These are phyloP conservation scores for Pezizomycotina sp. DNA, from an alignment of 2,329 filamentous ascomycete species.

Conservation along the genomic window DNA sequence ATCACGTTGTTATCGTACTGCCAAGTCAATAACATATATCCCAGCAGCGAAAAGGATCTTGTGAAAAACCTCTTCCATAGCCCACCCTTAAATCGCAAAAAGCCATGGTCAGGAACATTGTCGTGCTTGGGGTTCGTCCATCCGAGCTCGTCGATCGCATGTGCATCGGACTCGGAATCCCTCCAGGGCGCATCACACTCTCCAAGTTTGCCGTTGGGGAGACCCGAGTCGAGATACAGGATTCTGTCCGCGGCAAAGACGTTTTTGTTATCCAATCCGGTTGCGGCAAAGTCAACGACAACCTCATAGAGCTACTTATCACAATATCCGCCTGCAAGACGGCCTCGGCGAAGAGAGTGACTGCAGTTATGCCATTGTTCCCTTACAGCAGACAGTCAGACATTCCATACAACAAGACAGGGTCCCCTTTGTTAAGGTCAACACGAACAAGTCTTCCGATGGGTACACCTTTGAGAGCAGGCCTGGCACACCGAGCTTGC, in stretches of 20 bases:
- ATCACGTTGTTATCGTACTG: no score
- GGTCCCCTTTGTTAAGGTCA: conserved; percentile 66
- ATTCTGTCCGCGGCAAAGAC: conserved; percentile 94
- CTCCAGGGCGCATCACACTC: conserved; percentile 67
- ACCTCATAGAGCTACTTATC: conserved; percentile 91
- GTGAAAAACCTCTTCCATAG: no score
- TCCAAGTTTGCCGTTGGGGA: conserved; percentile 91
- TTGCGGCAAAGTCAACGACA: conserved; percentile 83
- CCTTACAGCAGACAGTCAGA: conserved; percentile 94
- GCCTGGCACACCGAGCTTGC: conserved; percentile 63
- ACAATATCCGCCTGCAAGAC: conserved; percentile 97
- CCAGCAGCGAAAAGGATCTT: no score
- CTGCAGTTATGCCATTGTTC: conserved; percentile 84
- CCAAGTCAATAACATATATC: no score
- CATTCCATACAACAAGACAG: conserved; percentile 88
- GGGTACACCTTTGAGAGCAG: conserved; percentile 84
- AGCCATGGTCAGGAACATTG: conserved; percentile 35
- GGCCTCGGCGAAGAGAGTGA: conserved; percentile 80
- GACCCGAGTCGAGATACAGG: conserved; percentile 85
- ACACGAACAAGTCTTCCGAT: conserved; percentile 30
- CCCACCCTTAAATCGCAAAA: background rate
- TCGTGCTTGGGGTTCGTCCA: conserved; percentile 80
- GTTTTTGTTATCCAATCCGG: conserved; percentile 96
- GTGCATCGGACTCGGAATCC: conserved; percentile 73
- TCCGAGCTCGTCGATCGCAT: conserved; percentile 72